A percentile compares a stretch with the other conserved stretches of the same genome.
Conservation (phyloP, 2,329 filamentous ascomycete species). For the Calonectria pauciramosa region DNA sequence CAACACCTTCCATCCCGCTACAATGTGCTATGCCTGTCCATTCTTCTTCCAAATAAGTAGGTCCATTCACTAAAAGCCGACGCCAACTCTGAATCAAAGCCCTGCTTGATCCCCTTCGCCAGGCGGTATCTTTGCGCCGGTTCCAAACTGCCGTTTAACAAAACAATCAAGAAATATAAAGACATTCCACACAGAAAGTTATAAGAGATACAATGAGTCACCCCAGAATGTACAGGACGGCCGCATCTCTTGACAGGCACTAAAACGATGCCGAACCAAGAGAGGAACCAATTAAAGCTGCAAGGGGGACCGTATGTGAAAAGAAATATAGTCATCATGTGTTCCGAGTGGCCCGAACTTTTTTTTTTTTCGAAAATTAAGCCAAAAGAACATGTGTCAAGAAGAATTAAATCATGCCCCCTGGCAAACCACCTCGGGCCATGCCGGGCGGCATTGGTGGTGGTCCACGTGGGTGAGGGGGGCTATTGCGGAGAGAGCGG, state of each 20-base stretch:
- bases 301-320: slow-evolving; percentile 33
- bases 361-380: slow-evolving; percentile 25
- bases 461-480: slow-evolving; percentile 42
- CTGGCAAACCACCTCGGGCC: slow-evolving; percentile 52
- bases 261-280: neutral
- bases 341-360: slow-evolving; percentile 33
- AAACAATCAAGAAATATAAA: slow-evolving; percentile 29
- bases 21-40: slow-evolving; percentile 41
- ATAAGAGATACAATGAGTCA: slow-evolving; percentile 29
- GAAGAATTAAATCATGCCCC: slow-evolving; percentile 60
- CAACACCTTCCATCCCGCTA: slow-evolving; percentile 34
- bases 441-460: slow-evolving; percentile 47
- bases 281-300: slow-evolving; percentile 32
- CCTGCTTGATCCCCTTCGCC: slow-evolving; percentile 49
- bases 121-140: slow-evolving; percentile 39
- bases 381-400: slow-evolving; percentile 22
- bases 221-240: slow-evolving; percentile 33
- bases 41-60: slow-evolving; percentile 39
- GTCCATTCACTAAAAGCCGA: slow-evolving; percentile 32
- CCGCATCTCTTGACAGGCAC: slow-evolving; percentile 2
- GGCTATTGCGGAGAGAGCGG: slow-evolving; percentile 44
- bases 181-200: slow-evolving; percentile 34
- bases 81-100: slow-evolving; percentile 48
- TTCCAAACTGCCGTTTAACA: slow-evolving; percentile 31
- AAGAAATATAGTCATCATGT: slow-evolving; percentile 39